Base-by-base conservation (phyloP, 2,329 filamentous ascomycete species). In the Hirsutella thompsonii region DNA sequence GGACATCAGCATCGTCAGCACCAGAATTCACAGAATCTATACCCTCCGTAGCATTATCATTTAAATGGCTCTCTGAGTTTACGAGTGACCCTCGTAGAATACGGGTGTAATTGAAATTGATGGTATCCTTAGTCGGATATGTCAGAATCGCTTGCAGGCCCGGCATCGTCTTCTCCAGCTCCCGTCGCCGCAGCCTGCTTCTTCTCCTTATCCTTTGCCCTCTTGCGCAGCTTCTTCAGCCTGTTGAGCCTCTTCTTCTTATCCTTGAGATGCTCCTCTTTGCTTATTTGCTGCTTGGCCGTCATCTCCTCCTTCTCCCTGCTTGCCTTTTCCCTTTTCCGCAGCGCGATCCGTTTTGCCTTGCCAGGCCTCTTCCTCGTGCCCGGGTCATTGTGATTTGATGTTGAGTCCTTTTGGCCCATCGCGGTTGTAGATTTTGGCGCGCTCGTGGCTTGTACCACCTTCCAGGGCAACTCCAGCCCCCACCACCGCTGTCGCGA, bases 241-340 rank as follows among this genome's bases (percentile, higher is more conserved):
- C 72, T 59, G 49, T 81, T 81, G 47, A 76, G 53, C 47, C 74
- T 64, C 59, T 76, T 76, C 62, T 76, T 77, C 64, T 79, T 79
- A 42, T 78, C 73, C 49, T 63, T 67, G 23, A 77, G 47, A 38
- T 70, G 67, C 47, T 75, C 68, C 51, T 76, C 74, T 56, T 75
- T 79, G 16, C 63, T 62, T 46, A 62, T 47, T 38, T 59, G 49
- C 41, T 63, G 58, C 47, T 61, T 64, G 46, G 55, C 61, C 20
- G 53, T 58, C 4, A 53, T 57, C 43, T 64, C 53, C 23, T 63
- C 61, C 43, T 55, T 62, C 47, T 67, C 62, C 49, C 59, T 62
- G 40, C 56, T 58, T 6, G 55, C 60, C 51, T 66, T 66, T 23
- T 62, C 60, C 44, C 61, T 65, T 42, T 60, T 66, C 43, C 75